Conservation (phyloP, 768 basidiomycete genomes). For the Cantharellus anzutake region DNA sequence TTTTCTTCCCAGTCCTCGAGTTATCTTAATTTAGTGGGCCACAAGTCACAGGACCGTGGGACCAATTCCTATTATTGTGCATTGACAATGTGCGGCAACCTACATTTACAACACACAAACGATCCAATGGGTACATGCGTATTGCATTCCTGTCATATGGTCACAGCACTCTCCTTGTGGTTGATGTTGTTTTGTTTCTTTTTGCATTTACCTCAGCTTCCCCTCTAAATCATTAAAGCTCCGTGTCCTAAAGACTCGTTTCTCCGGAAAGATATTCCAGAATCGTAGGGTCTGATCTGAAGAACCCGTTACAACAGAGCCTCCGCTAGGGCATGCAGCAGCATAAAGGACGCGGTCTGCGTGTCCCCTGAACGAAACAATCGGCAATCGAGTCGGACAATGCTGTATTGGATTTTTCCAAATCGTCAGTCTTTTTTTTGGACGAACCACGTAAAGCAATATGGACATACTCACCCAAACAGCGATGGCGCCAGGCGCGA, state of each 20-base stretch:
- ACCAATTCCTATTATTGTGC: too few species aligned
- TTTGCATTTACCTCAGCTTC: background rate
- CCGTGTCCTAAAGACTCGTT: slow-evolving; percentile 7
- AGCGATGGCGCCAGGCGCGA: slow-evolving; percentile 74
- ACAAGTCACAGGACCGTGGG: too few species aligned
- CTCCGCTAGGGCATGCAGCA: slow-evolving; percentile 93
- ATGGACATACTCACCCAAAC: slow-evolving; percentile 25
- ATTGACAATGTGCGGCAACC: too few species aligned
- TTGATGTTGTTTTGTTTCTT: too few species aligned
- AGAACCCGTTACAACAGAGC: slow-evolving; percentile 95
- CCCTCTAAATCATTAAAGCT: background rate
- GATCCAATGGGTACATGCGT: too few species aligned
- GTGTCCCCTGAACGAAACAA: slow-evolving; percentile 85
- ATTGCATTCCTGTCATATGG: too few species aligned
- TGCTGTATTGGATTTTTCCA: slow-evolving; percentile 25
- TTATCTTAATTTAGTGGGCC: too few species aligned
- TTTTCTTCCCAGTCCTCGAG: too few species aligned
- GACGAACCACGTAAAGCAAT: background rate
- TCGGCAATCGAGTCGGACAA: slow-evolving; percentile 84
- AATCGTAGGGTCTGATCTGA: slow-evolving; percentile 95
- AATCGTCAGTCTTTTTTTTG: background rate
- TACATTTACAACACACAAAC: too few species aligned
- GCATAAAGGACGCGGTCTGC: slow-evolving; percentile 88
- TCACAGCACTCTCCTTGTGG: too few species aligned
- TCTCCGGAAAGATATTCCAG: slow-evolving; percentile 81